phyloP scores from a whole-genome alignment of 208 protist genomes.

The Trypanosoma rangeli region DNA sequence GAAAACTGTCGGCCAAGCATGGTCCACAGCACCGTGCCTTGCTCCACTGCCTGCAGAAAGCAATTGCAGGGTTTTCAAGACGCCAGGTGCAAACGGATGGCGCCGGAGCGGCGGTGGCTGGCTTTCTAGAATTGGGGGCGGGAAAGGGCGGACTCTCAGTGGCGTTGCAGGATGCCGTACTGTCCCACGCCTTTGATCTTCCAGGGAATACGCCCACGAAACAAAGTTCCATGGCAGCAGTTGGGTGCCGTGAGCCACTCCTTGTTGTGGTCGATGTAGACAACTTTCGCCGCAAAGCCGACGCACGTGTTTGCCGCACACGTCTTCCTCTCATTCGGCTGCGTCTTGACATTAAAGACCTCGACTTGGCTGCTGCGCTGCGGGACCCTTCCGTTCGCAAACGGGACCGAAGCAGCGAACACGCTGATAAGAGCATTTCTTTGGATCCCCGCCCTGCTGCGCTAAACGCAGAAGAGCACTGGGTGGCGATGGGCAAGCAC shows the following conservation, averaged over 20 bases:
- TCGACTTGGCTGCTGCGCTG: constrained; percentile 51
- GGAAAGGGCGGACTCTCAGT: constrained; percentile 75
- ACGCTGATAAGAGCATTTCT: background rate
- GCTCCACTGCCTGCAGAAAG: constrained; percentile 46
- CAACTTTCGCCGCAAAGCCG: constrained; percentile 67
- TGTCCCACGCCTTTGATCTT: background rate
- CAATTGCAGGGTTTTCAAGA: constrained; percentile 5
- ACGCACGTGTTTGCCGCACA: constrained; percentile 61
- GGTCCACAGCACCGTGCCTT: constrained; percentile 61
- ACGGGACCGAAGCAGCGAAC: background rate
- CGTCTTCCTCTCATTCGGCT: constrained; percentile 48
- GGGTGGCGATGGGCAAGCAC: constrained; percentile 72
- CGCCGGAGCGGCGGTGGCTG: constrained; percentile 9
- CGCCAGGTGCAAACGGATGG: background rate
- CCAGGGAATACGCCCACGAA: background rate
- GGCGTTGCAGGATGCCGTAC: constrained; percentile 53
- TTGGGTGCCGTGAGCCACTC: constrained; percentile 9
- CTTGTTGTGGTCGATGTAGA: constrained; percentile 67
- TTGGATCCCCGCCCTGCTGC: too few species aligned
- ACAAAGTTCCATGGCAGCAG: too few species aligned
- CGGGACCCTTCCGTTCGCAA: constrained; percentile 5
- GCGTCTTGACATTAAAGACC: constrained; percentile 80
- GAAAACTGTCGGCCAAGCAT: constrained; percentile 50
- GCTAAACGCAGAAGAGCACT: constrained; percentile 14
- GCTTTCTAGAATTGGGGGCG: constrained; percentile 73